A percentile compares a stretch with the other conserved stretches of the same genome.
Evolutionary conservation across 352 stramenopile genomes (phyloP).

Genomic region (Thraustotheca clavata): DNA sequence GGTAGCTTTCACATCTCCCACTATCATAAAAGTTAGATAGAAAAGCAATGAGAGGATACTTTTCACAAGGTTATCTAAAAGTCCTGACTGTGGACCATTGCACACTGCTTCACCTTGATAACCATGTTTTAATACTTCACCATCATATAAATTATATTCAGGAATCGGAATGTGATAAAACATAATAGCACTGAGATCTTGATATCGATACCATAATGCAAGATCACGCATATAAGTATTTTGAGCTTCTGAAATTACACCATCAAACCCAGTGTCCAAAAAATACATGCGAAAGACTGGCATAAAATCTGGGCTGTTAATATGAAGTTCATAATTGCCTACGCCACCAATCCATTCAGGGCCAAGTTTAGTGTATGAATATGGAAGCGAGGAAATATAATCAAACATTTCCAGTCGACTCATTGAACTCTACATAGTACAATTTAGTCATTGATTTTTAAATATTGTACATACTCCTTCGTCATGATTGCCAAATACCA

Average conservation of each 20-base stretch:
- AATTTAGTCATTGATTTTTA: background rate
- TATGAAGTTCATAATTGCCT: conserved; percentile 45
- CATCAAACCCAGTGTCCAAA: conserved; percentile 30
- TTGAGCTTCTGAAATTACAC: conserved; percentile 32
- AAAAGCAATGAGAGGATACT: background rate
- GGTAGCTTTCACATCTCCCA: conserved; percentile 29
- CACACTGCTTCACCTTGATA: background rate
- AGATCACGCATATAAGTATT: conserved; percentile 38
- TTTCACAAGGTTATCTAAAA: background rate
- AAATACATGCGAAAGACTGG: conserved; percentile 56
- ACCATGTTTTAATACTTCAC: background rate
- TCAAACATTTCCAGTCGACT: background rate
- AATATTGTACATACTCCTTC: conserved; percentile 23
- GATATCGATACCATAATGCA: conserved; percentile 15
- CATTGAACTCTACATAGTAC: background rate
- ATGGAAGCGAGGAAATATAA: conserved; percentile 6
- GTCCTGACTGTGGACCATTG: background rate
- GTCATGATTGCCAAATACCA: conserved; percentile 56
- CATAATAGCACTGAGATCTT: conserved; percentile 40
- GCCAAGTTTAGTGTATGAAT: conserved; percentile 37
- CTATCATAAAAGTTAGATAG: background rate
- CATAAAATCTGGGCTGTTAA: conserved; percentile 28
- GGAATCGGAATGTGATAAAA: conserved; percentile 59
- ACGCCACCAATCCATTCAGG: conserved; percentile 32
- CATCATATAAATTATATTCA: conserved; percentile 27